A percentile compares a stretch with the other conserved stretches of the same genome.
phyloP scores from a whole-genome alignment of 257 asterid species.

The Scutellaria minor region DNA sequence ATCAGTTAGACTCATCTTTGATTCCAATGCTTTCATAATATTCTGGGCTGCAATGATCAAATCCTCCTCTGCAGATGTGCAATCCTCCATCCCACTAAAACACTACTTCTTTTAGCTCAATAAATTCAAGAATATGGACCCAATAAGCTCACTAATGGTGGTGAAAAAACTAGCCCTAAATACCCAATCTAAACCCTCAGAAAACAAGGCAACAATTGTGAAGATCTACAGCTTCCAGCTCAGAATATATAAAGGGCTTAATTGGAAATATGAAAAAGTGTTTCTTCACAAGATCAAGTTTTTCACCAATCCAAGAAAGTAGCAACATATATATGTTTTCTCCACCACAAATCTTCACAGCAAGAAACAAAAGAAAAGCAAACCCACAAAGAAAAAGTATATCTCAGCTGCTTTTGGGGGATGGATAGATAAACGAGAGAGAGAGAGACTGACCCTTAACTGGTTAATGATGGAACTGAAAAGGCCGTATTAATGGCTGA shows the following conservation, averaged over 20 bases:
- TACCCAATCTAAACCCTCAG: conserved; percentile 6
- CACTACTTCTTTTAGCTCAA: conserved; percentile 16
- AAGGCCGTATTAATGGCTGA: conserved; percentile 35
- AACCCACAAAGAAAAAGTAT: conserved; percentile 5
- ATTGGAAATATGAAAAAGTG: conserved; percentile 1
- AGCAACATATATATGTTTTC: conserved; percentile 1
- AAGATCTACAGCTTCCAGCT: conserved; percentile 36
- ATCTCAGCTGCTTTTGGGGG: conserved; percentile 19
- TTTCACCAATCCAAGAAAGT: conserved; percentile 9
- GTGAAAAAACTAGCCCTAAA: conserved; percentile 27
- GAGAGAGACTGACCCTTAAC: conserved; percentile 39
- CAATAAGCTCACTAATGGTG: conserved; percentile 9
- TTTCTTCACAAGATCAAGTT: conserved; percentile 24
- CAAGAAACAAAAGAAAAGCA: conserved; percentile 2
- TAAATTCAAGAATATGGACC: conserved; percentile 4
- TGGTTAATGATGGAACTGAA: conserved; percentile 36
- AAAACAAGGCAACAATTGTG: conserved; percentile 16
- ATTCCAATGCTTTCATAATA: conserved; percentile 61
- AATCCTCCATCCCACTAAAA: conserved; percentile 62
- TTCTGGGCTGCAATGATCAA: conserved; percentile 70
- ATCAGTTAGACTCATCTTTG: conserved; percentile 52
- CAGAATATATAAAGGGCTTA: neutral
- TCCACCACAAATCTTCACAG: neutral
- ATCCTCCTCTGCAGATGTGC: conserved; percentile 58
- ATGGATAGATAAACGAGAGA: neutral